These are phyloP conservation scores for Voacanga thouarsii DNA, from an alignment of 257 asterid species.

Conservation along the genomic window DNA sequence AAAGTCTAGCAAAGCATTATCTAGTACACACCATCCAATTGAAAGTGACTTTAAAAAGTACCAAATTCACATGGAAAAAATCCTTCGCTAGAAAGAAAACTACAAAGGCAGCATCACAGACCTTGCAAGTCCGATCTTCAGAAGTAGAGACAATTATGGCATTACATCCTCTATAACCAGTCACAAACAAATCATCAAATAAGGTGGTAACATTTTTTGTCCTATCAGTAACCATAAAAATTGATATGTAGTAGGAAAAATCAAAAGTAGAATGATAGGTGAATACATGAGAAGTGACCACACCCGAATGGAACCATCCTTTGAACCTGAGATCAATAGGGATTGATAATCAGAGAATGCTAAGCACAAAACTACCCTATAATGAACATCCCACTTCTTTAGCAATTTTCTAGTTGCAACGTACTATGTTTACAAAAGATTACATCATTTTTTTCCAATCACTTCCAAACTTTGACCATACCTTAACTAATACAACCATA, in stretches of 20 bases:
- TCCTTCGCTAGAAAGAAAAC: constrained; percentile 6
- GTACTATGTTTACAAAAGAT: constrained; percentile 29
- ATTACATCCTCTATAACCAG: constrained; percentile 72
- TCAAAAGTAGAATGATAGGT: background rate
- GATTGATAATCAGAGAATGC: constrained; percentile 79
- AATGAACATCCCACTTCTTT: constrained; percentile 93
- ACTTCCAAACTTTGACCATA: background rate
- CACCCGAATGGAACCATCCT: constrained; percentile 92
- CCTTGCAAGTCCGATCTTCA: constrained; percentile 99
- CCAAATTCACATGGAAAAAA: background rate
- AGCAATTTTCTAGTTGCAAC: constrained; percentile 78
- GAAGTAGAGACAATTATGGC: constrained; percentile 83
- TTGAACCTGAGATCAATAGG: constrained; percentile 82
- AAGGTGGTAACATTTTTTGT: constrained; percentile 43
- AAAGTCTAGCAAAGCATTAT: background rate
- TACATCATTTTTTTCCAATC: background rate
- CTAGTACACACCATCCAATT: background rate
- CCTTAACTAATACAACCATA: background rate
- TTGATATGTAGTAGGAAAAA: constrained; percentile 1
- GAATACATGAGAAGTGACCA: too few relatives aligned
- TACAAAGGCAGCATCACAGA: too few relatives aligned
- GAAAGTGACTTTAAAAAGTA: background rate
- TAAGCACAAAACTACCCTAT: constrained; percentile 74
- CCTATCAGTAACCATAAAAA: constrained; percentile 8
- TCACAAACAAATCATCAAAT: constrained; percentile 64